Conservation (phyloP, 441 rosid genomes). For the Macaranga tanarius region DNA sequence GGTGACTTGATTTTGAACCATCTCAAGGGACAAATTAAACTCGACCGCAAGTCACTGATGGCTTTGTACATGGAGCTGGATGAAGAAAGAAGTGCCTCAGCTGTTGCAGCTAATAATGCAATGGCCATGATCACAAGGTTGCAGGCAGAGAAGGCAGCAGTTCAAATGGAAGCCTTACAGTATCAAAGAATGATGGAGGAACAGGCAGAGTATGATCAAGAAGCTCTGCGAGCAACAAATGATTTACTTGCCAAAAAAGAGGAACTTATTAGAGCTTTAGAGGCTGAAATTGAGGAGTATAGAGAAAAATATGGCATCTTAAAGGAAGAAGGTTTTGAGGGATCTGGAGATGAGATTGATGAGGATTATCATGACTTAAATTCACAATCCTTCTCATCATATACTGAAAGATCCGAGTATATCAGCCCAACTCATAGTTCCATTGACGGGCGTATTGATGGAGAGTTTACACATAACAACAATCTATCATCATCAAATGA, state of each 20-base stretch:
- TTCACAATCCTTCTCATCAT: slow-evolving; percentile 27
- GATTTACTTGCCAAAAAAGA: slow-evolving; percentile 62
- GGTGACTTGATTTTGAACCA: slow-evolving; percentile 51
- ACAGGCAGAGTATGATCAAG: slow-evolving; percentile 90
- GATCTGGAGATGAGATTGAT: slow-evolving; percentile 31
- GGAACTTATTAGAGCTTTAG: slow-evolving; percentile 57
- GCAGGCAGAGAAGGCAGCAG: slow-evolving; percentile 95
- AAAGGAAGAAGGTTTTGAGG: slow-evolving; percentile 35
- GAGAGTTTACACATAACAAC: slow-evolving; percentile 19
- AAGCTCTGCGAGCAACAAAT: slow-evolving; percentile 64
- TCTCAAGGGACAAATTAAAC: slow-evolving; percentile 66
- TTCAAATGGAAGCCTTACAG: slow-evolving; percentile 98
- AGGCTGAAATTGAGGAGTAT: slow-evolving; percentile 62
- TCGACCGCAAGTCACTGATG: slow-evolving; percentile 78
- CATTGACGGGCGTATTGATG: slow-evolving; percentile 23
- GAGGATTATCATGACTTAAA: slow-evolving; percentile 35
- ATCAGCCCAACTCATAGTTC: slow-evolving; percentile 26
- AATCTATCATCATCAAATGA: slow-evolving; percentile 13
- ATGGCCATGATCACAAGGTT: slow-evolving; percentile 96
- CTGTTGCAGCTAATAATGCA: slow-evolving; percentile 91
- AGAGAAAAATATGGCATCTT: slow-evolving; percentile 56
- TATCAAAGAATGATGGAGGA: slow-evolving; percentile 99
- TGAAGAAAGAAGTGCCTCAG: slow-evolving; percentile 90
- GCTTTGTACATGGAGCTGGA: slow-evolving; percentile 86
- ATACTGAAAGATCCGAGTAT: slow-evolving; percentile 23